Base-by-base conservation (phyloP, 2,329 filamentous ascomycete species). In the Dothistroma septosporum region DNA sequence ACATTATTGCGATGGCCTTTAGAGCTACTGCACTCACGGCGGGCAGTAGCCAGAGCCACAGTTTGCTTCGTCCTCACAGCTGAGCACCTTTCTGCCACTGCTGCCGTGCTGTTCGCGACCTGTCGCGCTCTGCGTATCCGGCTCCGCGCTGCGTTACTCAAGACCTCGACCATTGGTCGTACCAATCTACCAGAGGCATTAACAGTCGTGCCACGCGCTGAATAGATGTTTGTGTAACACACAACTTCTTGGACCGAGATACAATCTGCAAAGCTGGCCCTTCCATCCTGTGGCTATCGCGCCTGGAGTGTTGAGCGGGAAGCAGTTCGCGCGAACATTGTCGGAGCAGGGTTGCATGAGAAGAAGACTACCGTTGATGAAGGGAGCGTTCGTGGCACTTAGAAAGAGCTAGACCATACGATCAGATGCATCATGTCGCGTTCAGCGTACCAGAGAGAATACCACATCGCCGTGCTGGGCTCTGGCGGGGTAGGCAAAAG, bases 401-500 rank as follows among this genome's bases (percentile, higher is more conserved):
- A 50, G 35, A 56, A 37, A 24, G 24, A 32, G 19, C 28, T 44
- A 46, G 35, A 24, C 47, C 28, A n/a, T 14, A 53, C 21, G 33
- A 24, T 14, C 50, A n/a, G 55, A 58, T 59, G 63, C 58, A 64
- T 50, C 59, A 73, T 73, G 71, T 72, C 71, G 64, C 70, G 71
- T 53, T 61, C 64, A 48, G 65, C 63, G 56, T 58, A 69, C 48
- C 71, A 73, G 62, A 66, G 71, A 72, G 89, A 92, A 79, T 90
- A 91, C 73, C 87, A 92, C 76, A 88, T 92, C 73, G 90, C 92
- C 69, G 90, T 92, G 65, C 81, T 92, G 68, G 90, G 90, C 74
- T 87, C 89, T 79, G 89, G 91, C 78, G 91, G 91, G 75, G 91
- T 96, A 73, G 91, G 91, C 64, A 96, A 96, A 78, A 95, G 91